Evolutionary conservation across 2,329 filamentous ascomycete genomes (phyloP).

Genomic region (Botrytis byssoidea): DNA sequence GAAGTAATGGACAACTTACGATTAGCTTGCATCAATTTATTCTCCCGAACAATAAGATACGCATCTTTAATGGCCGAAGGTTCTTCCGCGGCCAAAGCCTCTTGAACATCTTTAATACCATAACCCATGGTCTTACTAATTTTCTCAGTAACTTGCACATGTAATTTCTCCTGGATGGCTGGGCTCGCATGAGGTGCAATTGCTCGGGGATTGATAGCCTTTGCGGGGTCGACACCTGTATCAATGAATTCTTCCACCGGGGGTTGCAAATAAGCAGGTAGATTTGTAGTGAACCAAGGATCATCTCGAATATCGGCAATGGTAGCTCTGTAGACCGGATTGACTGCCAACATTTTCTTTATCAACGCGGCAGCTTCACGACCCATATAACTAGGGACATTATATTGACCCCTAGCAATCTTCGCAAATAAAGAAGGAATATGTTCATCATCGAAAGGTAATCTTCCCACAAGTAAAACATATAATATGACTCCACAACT

Average conservation of each 20-base stretch:
- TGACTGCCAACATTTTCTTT: slow-evolving; percentile 90
- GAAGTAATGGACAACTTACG: slow-evolving; percentile 57
- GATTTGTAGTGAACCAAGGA: slow-evolving; percentile 86
- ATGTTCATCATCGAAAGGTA: slow-evolving; percentile 98
- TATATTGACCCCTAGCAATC: slow-evolving; percentile 91
- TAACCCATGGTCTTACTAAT: slow-evolving; percentile 98
- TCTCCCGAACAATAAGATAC: slow-evolving; percentile 96
- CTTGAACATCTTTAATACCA: slow-evolving; percentile 89
- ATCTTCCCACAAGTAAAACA: slow-evolving; percentile 73
- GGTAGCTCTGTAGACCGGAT: slow-evolving; percentile 89
- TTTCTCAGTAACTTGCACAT: slow-evolving; percentile 90
- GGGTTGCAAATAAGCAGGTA: slow-evolving; percentile 82
- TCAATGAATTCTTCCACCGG: slow-evolving; percentile 90
- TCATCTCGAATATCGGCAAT: slow-evolving; percentile 92
- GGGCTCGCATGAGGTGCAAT: slow-evolving; percentile 76
- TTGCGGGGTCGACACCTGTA: slow-evolving; percentile 90
- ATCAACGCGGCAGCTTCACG: slow-evolving; percentile 79
- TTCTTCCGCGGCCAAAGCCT: slow-evolving; percentile 86
- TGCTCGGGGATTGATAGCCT: slow-evolving; percentile 79
- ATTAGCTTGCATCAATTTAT: slow-evolving; percentile 93
- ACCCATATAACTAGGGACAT: slow-evolving; percentile 87
- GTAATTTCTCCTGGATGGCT: slow-evolving; percentile 82
- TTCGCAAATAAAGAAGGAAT: slow-evolving; percentile 98
- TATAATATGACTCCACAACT: slow-evolving; percentile 91
- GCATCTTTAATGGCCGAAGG: slow-evolving; percentile 98